A percentile compares a stretch with the other conserved stretches of the same genome.
Conservation (phyloP, 202 grass and related monocot species). For the Alloteropsis angusta region DNA sequence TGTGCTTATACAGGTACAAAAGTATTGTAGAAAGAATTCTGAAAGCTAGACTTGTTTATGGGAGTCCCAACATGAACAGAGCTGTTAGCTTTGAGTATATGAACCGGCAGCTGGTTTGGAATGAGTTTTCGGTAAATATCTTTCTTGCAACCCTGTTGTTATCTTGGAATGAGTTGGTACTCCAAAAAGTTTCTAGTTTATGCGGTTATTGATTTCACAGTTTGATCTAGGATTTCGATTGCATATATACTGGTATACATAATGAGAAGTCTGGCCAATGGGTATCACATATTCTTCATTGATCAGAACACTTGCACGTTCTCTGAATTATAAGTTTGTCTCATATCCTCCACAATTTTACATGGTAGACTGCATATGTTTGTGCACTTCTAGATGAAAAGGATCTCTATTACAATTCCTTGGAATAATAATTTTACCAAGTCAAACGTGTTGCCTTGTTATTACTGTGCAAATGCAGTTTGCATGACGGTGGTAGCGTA, state of each 20-base stretch:
- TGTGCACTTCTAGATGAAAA: not conserved
- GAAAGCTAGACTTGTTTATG: constrained; percentile 91
- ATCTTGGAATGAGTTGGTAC: constrained; percentile 13
- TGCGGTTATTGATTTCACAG: not conserved
- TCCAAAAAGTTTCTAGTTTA: not conserved
- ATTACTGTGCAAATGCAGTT: not conserved
- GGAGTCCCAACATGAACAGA: constrained; percentile 94
- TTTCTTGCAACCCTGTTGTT: not conserved
- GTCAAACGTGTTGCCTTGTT: not conserved
- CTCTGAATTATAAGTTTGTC: not conserved
- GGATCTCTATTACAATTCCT: not conserved
- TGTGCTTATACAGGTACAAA: constrained; percentile 70
- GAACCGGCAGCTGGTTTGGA: constrained; percentile 98
- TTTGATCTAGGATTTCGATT: not conserved
- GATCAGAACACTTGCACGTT: not conserved
- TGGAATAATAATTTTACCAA: not conserved
- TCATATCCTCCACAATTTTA: not conserved
- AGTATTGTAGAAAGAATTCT: constrained; percentile 90
- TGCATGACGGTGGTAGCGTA: not conserved
- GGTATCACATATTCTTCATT: not conserved
- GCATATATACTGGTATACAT: not conserved
- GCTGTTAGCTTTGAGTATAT: constrained; percentile 98
- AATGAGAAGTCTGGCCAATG: not conserved
- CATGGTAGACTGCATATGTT: not conserved
- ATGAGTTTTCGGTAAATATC: constrained; percentile 89